These are phyloP conservation scores for Tolypocladium capitatum DNA, from an alignment of 2,329 filamentous ascomycete species.

Conservation along the genomic window DNA sequence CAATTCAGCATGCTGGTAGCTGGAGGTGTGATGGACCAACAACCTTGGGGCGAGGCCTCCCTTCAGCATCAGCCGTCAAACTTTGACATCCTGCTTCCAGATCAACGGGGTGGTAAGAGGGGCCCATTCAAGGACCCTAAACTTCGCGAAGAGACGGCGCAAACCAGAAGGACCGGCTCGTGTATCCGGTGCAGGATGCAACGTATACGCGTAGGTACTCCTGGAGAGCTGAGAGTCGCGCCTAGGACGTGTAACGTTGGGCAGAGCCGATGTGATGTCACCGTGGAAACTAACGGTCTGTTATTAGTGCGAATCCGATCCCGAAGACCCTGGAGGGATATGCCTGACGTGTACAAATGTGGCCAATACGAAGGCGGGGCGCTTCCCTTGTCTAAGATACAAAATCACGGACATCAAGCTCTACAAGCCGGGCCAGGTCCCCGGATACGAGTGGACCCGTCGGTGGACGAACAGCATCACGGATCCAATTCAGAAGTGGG, in stretches of 20 bases:
- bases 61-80: conserved; percentile 12
- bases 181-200: conserved; percentile 51
- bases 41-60: conserved; percentile 7
- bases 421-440: conserved; percentile 45
- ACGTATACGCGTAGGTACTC: conserved; percentile 40
- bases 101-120: conserved; percentile 23
- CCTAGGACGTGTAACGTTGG: neutral
- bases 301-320: conserved; percentile 37
- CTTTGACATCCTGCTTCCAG: conserved; percentile 16
- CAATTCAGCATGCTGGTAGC: neutral
- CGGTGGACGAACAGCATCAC: conserved; percentile 43
- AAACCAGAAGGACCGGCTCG: conserved; percentile 43
- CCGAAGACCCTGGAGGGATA: conserved; percentile 29
- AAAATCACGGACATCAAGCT: conserved; percentile 46
- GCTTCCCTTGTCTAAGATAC: conserved; percentile 45
- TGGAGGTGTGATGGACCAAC: neutral
- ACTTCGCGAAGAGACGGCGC: conserved; percentile 39
- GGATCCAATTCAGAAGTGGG: conserved; percentile 44
- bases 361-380: conserved; percentile 33
- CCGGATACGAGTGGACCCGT: conserved; percentile 44
- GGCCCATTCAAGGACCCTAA: conserved; percentile 42
- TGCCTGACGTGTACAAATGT: conserved; percentile 43
- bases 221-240: neutral
- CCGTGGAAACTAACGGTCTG: neutral
- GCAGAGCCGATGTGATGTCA: no score